Evolutionary conservation across 768 basidiomycete species (phyloP).

Genomic region (Lepiota brunneoincarnata): DNA sequence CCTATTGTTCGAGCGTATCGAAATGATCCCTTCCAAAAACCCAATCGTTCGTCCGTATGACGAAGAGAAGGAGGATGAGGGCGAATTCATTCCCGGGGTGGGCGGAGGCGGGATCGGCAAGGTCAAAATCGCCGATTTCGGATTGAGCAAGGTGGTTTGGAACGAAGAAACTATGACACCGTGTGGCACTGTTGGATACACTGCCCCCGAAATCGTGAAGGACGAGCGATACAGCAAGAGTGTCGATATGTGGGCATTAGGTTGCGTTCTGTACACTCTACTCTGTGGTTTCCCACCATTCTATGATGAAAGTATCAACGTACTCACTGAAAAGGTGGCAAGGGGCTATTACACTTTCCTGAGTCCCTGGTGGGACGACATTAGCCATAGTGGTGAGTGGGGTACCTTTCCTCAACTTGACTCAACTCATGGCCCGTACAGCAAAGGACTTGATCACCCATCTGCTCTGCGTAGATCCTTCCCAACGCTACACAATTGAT

Average conservation of each 20-base stretch:
- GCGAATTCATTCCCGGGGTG: constrained; percentile 87
- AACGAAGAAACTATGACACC: constrained; percentile 99
- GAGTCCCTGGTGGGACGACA: constrained; percentile 99
- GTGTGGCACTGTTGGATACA: constrained; percentile 99
- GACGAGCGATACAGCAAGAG: constrained; percentile 96
- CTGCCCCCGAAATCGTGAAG: constrained; percentile 98
- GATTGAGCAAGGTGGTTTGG: constrained; percentile 97
- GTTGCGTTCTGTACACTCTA: constrained; percentile 97
- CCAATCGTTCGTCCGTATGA: constrained; percentile 84
- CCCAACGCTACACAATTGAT: constrained; percentile 95
- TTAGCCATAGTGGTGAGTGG: constrained; percentile 68
- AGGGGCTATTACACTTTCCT: constrained; percentile 97
- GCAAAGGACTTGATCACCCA: constrained; percentile 96
- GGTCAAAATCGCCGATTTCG: constrained; percentile 99
- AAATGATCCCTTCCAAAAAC: constrained; percentile 81
- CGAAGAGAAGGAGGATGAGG: constrained; percentile 98
- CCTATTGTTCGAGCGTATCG: constrained; percentile 89
- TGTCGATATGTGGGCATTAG: constrained; percentile 99
- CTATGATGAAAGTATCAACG: constrained; percentile 98
- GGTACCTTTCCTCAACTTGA: not conserved
- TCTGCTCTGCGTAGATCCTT: constrained; percentile 92
- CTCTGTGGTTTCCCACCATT: constrained; percentile 98
- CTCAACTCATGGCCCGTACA: constrained; percentile 23
- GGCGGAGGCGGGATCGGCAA: constrained; percentile 97
- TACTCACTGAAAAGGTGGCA: constrained; percentile 97